A percentile compares a stretch with the other conserved stretches of the same genome.
phyloP scores from a whole-genome alignment of 495 filamentous ascomycete genomes.

The Penicillium turbatum region DNA sequence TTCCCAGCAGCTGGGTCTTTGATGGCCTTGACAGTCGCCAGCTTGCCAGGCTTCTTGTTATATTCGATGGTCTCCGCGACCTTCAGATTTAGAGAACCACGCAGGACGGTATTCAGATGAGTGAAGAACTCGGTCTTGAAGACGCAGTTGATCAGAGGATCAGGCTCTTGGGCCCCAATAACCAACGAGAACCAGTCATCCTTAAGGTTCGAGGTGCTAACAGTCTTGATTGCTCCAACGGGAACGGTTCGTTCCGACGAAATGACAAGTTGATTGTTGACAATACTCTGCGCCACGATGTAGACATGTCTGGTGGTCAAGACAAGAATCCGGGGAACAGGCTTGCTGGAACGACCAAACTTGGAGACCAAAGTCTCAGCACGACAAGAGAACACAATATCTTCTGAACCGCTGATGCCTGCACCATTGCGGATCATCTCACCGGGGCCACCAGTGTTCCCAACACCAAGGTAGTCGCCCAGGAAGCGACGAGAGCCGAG shows the following conservation, averaged over 20 bases:
- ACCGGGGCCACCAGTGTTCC: slow-evolving; percentile 73
- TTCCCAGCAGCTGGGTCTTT: slow-evolving; percentile 72
- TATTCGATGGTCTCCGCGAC: slow-evolving; percentile 83
- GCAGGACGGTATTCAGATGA: slow-evolving; percentile 70
- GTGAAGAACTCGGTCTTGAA: slow-evolving; percentile 98
- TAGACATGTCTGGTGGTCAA: slow-evolving; percentile 85
- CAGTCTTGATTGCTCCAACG: slow-evolving; percentile 79
- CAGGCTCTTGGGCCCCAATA: slow-evolving; percentile 84
- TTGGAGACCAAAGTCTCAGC: slow-evolving; percentile 86
- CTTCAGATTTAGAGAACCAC: slow-evolving; percentile 74
- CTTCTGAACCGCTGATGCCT: slow-evolving; percentile 63
- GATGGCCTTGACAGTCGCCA: slow-evolving; percentile 76
- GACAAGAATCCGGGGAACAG: slow-evolving; percentile 76
- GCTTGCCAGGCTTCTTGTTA: slow-evolving; percentile 97
- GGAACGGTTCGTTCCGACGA: slow-evolving; percentile 75
- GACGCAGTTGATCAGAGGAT: slow-evolving; percentile 85
- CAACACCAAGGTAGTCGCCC: slow-evolving; percentile 91
- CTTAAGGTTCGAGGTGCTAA: slow-evolving; percentile 70
- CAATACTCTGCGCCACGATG: slow-evolving; percentile 76
- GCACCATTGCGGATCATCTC: slow-evolving; percentile 72
- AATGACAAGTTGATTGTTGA: slow-evolving; percentile 77
- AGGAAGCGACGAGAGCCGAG: slow-evolving; percentile 88
- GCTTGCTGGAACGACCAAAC: slow-evolving; percentile 92
- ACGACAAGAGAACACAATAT: slow-evolving; percentile 81
- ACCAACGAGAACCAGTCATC: slow-evolving; percentile 98